A percentile compares a stretch with the other conserved stretches of the same genome.
phyloP scores from a whole-genome alignment of 768 basidiomycete species.

The Mycena crocata region DNA sequence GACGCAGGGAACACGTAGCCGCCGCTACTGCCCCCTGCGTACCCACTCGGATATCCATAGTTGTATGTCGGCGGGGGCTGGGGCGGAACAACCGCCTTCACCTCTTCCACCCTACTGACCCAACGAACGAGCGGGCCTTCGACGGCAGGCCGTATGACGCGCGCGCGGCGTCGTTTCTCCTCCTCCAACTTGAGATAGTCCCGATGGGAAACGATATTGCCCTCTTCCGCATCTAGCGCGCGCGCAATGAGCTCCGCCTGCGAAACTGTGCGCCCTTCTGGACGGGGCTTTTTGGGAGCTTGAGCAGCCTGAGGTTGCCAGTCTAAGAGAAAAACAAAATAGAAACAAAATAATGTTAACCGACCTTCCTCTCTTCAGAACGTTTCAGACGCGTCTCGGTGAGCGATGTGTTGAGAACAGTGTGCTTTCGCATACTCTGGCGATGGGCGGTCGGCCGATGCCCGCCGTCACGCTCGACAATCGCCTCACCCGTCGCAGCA shows the following conservation, averaged over 20 bases:
- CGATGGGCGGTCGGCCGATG: slow-evolving; percentile 43
- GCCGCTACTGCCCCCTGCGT: slow-evolving; percentile 25
- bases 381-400: slow-evolving; percentile 74
- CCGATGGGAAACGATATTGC: slow-evolving; percentile 81
- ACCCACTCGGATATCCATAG: slow-evolving; percentile 12
- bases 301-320: slow-evolving; percentile 62
- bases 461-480: slow-evolving; percentile 43
- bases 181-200: slow-evolving; percentile 86
- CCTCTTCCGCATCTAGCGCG: slow-evolving; percentile 89
- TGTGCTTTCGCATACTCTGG: slow-evolving; percentile 75
- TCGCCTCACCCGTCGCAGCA: slow-evolving; percentile 70
- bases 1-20: slow-evolving; percentile 35
- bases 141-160: slow-evolving; percentile 69
- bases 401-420: slow-evolving; percentile 76
- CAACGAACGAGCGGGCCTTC: slow-evolving; percentile 79
- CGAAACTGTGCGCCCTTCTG: slow-evolving; percentile 64
- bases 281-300: slow-evolving; percentile 70
- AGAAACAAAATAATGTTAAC: slow-evolving; percentile 25
- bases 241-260: slow-evolving; percentile 88
- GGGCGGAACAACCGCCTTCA: slow-evolving; percentile 55
- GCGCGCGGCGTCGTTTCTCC: slow-evolving; percentile 79
- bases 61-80: slow-evolving; percentile 44
- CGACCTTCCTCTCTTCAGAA: slow-evolving; percentile 71
- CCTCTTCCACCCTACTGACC: slow-evolving; percentile 74
- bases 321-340: neutral